Evolutionary conservation across 2,329 filamentous ascomycete genomes (phyloP).

Genomic region (Talaromyces atroroseus): DNA sequence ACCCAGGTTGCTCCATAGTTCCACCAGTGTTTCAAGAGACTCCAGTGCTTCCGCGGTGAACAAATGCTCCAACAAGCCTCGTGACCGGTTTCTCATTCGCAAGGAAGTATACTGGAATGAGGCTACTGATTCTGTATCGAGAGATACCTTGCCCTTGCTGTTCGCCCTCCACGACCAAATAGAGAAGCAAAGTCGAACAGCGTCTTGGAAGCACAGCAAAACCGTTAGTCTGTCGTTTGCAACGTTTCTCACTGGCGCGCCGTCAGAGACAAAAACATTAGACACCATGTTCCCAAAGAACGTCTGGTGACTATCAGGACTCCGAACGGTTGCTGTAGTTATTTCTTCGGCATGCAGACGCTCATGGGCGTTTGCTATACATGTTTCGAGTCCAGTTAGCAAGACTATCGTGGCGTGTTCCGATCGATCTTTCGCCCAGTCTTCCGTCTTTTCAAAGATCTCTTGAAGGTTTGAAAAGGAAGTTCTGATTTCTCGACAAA

Average conservation of each 20-base stretch:
- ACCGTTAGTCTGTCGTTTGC: constrained; percentile 92
- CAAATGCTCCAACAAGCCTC: constrained; percentile 83
- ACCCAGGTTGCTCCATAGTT: constrained; percentile 65
- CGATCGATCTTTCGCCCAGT: constrained; percentile 45
- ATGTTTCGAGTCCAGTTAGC: constrained; percentile 86
- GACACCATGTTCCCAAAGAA: constrained; percentile 95
- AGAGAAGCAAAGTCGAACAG: constrained; percentile 81
- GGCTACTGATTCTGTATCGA: constrained; percentile 64
- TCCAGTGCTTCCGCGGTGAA: constrained; percentile 90
- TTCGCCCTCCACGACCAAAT: constrained; percentile 90
- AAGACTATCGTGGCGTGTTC: constrained; percentile 65
- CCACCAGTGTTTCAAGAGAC: constrained; percentile 84
- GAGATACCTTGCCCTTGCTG: constrained; percentile 36
- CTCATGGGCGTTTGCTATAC: constrained; percentile 81
- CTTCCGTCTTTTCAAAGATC: constrained; percentile 37
- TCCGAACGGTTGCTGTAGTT: constrained; percentile 62
- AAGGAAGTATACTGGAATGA: constrained; percentile 89
- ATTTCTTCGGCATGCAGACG: constrained; percentile 72
- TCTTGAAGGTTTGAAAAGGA: constrained; percentile 66
- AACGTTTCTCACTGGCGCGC: constrained; percentile 69
- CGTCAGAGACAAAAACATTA: constrained; percentile 77
- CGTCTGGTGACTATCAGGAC: constrained; percentile 74
- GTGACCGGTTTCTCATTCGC: constrained; percentile 81
- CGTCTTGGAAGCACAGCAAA: constrained; percentile 92
- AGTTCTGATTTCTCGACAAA: constrained; percentile 70